Conservation (phyloP, 73 alveolate genomes). For the Paramecium caudatum region DNA sequence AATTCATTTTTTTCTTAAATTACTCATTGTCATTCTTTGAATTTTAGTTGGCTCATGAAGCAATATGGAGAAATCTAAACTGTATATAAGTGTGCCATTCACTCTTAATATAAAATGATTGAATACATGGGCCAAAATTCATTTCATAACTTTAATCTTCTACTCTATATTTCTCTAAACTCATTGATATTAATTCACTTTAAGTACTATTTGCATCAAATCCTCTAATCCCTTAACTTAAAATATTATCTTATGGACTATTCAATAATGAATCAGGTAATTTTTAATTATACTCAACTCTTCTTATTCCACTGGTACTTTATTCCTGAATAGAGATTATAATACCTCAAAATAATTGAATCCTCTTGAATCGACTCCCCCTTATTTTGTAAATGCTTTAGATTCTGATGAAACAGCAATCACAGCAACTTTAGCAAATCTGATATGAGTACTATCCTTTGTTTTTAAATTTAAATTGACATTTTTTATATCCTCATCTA, state of each 20-base stretch:
- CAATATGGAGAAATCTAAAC: slow-evolving; percentile 58
- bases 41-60: slow-evolving; percentile 54
- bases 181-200: slow-evolving; percentile 27
- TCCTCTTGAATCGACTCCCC: slow-evolving; percentile 53
- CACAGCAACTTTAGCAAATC: slow-evolving; percentile 41
- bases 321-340: not conserved
- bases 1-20: slow-evolving; percentile 12
- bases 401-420: not conserved
- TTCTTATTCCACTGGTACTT: slow-evolving; percentile 63
- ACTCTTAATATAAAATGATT: slow-evolving; percentile 45
- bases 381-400: slow-evolving; percentile 7
- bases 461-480: slow-evolving; percentile 31
- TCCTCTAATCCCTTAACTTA: slow-evolving; percentile 55
- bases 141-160: slow-evolving; percentile 13
- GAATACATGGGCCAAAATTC: slow-evolving; percentile 66
- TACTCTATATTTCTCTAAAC: slow-evolving; percentile 49
- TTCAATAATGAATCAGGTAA: not conserved
- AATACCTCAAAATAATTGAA: slow-evolving; percentile 64
- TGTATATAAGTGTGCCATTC: slow-evolving; percentile 60
- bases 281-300: not conserved
- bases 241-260: slow-evolving; percentile 13
- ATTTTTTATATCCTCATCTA: not conserved
- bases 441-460: slow-evolving; percentile 32
- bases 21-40: slow-evolving; percentile 33
- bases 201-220: slow-evolving; percentile 65